Evolutionary conservation across 148 eudicot genomes (phyloP).

Genomic region (Rhododendron griersonianum): DNA sequence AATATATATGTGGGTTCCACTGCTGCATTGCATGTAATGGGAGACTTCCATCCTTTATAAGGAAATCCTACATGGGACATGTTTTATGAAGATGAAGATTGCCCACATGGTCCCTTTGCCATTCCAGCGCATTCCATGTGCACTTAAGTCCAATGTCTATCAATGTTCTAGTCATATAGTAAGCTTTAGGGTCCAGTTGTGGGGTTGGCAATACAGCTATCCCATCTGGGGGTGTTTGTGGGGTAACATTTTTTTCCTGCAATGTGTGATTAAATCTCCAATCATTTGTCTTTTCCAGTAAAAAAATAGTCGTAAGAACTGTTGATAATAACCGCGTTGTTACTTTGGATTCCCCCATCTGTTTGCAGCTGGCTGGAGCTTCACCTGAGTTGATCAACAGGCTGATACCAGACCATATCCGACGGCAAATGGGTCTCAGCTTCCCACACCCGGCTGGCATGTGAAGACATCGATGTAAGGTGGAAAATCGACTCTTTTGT

Average conservation of each 20-base stretch:
- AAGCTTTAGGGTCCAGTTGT: not conserved
- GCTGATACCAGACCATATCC: constrained; percentile 72
- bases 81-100: not conserved
- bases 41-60: not conserved
- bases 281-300: not conserved
- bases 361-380: constrained; percentile 59
- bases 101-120: not conserved
- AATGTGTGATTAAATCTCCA: not conserved
- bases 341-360: not conserved
- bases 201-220: not conserved
- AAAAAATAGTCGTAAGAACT: not conserved
- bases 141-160: not conserved
- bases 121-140: not conserved
- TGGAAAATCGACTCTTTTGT: constrained; percentile 10
- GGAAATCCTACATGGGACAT: not conserved
- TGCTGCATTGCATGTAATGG: not conserved
- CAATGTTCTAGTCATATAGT: not conserved
- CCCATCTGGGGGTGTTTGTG: not conserved
- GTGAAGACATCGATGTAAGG: not conserved
- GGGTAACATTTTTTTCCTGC: not conserved
- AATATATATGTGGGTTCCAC: not conserved
- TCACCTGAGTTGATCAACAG: constrained; percentile 55
- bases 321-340: not conserved
- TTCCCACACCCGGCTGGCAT: constrained; percentile 45
- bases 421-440: constrained; percentile 45